phyloP scores from a whole-genome alignment of 306 rosid genomes.

The Carpinus fangiana region DNA sequence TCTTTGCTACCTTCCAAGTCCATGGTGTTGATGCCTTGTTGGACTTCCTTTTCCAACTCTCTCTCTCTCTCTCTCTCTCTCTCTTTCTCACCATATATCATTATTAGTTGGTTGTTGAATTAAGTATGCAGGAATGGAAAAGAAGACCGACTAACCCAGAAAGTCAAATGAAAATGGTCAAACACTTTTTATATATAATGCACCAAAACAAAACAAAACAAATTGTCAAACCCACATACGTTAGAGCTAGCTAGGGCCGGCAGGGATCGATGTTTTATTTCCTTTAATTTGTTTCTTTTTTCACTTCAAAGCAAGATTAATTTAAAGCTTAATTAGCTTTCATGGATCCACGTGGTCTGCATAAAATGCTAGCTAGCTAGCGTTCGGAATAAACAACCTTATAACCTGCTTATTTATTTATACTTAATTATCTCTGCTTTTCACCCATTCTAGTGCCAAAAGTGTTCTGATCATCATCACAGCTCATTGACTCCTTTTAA shows the following conservation, averaged over 20 bases:
- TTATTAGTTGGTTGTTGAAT: constrained; percentile 22
- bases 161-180: constrained; percentile 39
- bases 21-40: constrained; percentile 35
- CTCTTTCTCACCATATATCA: not conserved
- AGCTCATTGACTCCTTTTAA: too few relatives aligned
- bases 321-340: too few relatives aligned
- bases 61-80: constrained; percentile 10
- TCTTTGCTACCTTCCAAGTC: constrained; percentile 23
- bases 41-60: constrained; percentile 34
- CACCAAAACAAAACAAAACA: not conserved
- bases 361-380: too few relatives aligned
- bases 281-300: constrained; percentile 3
- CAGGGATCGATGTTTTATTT: constrained; percentile 6
- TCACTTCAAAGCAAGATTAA: constrained; percentile 33
- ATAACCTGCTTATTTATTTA: too few relatives aligned
- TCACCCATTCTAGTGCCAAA: too few relatives aligned
- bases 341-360: too few relatives aligned
- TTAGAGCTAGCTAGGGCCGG: constrained; percentile 12
- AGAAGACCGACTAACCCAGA: constrained; percentile 15
- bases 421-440: too few relatives aligned
- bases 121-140: constrained; percentile 10
- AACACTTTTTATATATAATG: constrained; percentile 15
- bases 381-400: too few relatives aligned
- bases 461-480: too few relatives aligned
- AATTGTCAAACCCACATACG: constrained; percentile 37